Evolutionary conservation across 2,329 filamentous ascomycete species (phyloP).

Genomic region (Colletotrichum gigasporum): DNA sequence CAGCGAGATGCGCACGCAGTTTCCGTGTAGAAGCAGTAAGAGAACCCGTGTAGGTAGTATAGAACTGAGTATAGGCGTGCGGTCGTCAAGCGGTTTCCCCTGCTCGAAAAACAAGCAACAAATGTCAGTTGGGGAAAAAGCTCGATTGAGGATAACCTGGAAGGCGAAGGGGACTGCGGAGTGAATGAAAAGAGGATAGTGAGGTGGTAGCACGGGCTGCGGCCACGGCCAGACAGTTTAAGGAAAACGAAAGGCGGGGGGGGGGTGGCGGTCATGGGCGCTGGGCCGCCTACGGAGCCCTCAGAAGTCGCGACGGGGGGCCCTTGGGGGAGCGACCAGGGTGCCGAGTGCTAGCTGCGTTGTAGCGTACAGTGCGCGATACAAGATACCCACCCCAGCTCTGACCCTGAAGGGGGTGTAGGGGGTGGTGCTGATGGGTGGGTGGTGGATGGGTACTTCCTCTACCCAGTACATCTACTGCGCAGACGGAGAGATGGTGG

Average conservation of each 20-base stretch:
- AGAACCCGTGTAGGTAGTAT: background rate
- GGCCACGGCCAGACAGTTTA: slow-evolving; percentile 52
- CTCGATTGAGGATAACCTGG: slow-evolving; percentile 43
- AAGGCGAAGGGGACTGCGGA: slow-evolving; percentile 57
- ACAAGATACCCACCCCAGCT: slow-evolving; percentile 19
- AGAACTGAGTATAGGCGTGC: slow-evolving; percentile 36
- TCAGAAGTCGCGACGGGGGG: slow-evolving; percentile 23
- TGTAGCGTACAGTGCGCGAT: slow-evolving; percentile 27
- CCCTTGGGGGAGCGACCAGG: slow-evolving; percentile 21
- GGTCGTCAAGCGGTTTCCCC: slow-evolving; percentile 41
- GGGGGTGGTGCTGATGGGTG: background rate
- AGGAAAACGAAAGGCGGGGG: slow-evolving; percentile 42
- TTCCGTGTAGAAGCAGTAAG: no score
- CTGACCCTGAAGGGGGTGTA: background rate
- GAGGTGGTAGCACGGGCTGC: slow-evolving; percentile 58
- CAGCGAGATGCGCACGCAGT: no score
- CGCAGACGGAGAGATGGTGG: background rate
- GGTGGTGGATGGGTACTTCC: background rate
- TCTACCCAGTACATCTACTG: no score
- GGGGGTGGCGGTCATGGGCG: slow-evolving; percentile 36
- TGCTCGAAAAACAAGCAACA: slow-evolving; percentile 50
- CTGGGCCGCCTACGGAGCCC: slow-evolving; percentile 15
- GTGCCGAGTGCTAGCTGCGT: slow-evolving; percentile 23
- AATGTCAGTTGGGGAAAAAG: slow-evolving; percentile 47
- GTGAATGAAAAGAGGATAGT: slow-evolving; percentile 61